A percentile compares a stretch with the other conserved stretches of the same genome.
phyloP scores from a whole-genome alignment of 257 asterid genomes.

The Hygrophila difformis region DNA sequence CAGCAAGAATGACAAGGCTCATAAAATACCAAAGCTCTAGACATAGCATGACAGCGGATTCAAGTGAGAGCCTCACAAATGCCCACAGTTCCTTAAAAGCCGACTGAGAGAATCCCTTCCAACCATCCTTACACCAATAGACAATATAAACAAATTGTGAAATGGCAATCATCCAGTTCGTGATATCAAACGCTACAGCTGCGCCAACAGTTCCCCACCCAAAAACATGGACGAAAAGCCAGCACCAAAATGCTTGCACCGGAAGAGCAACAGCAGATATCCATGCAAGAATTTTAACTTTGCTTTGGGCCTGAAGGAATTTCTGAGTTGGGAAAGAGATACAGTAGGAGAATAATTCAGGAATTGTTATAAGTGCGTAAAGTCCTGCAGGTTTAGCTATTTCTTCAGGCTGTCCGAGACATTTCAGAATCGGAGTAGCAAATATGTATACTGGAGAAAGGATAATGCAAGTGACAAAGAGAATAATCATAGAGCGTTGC shows the following conservation, averaged over 20 bases:
- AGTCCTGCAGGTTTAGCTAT: constrained; percentile 62
- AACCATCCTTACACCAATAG: constrained; percentile 78
- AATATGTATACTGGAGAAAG: constrained; percentile 58
- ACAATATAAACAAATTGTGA: constrained; percentile 61
- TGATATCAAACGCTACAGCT: constrained; percentile 44
- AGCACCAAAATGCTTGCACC: constrained; percentile 35
- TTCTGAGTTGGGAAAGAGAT: constrained; percentile 57
- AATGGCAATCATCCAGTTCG: constrained; percentile 42
- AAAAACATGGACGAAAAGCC: constrained; percentile 48
- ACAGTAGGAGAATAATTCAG: constrained; percentile 54
- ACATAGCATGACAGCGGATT: too few species aligned
- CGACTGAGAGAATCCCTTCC: constrained; percentile 84
- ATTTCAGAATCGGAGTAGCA: constrained; percentile 60
- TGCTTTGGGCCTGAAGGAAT: constrained; percentile 84
- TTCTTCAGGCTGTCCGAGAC: constrained; percentile 52
- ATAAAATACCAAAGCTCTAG: too few species aligned
- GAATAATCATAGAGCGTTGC: constrained; percentile 72
- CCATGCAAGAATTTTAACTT: constrained; percentile 56
- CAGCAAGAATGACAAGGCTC: too few species aligned
- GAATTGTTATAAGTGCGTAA: constrained; percentile 44
- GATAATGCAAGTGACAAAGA: constrained; percentile 31
- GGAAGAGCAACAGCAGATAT: constrained; percentile 35
- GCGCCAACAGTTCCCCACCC: constrained; percentile 63
- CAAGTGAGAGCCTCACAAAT: too few species aligned
- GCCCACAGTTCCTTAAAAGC: too few species aligned